Evolutionary conservation across 306 rosid genomes (phyloP).

Genomic region (Gillenia trifoliata): DNA sequence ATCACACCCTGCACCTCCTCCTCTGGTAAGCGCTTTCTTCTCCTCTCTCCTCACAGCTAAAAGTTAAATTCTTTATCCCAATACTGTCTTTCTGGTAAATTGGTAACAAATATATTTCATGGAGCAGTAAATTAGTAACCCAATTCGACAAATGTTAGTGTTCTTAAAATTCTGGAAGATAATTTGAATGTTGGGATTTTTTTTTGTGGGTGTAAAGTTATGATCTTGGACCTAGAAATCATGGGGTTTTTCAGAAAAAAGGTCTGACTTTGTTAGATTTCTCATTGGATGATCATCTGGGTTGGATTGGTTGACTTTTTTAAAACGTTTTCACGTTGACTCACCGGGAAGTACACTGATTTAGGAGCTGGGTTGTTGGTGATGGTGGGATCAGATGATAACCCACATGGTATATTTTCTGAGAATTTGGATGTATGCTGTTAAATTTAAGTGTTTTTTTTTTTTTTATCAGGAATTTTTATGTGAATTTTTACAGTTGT

Average conservation of each 20-base stretch:
- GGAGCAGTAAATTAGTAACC: background rate
- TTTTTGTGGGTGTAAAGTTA: background rate
- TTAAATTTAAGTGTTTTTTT: background rate
- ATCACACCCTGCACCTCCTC: constrained; percentile 14
- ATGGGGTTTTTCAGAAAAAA: background rate
- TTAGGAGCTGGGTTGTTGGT: background rate
- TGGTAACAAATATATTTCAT: background rate
- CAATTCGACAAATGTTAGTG: background rate
- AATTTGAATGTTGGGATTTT: background rate
- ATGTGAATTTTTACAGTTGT: background rate
- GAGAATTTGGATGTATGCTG: background rate
- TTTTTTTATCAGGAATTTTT: background rate
- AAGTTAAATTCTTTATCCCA: background rate
- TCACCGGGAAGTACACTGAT: background rate
- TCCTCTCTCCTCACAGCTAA: constrained; percentile 7
- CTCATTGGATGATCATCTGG: background rate
- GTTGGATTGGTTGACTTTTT: constrained; percentile 19
- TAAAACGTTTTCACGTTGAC: constrained; percentile 14
- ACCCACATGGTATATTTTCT: background rate
- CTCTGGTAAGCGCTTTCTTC: constrained; percentile 20
- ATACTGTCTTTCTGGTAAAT: background rate
- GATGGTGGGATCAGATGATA: background rate
- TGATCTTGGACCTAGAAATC: constrained; percentile 2
- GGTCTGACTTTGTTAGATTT: constrained; percentile 1
- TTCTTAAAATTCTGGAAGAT: background rate